Evolutionary conservation across 1,284 basidiomycete species (phyloP), one percentile per base, ranked within the genome.

Genomic region (Ganoderma meredithae): DNA sequence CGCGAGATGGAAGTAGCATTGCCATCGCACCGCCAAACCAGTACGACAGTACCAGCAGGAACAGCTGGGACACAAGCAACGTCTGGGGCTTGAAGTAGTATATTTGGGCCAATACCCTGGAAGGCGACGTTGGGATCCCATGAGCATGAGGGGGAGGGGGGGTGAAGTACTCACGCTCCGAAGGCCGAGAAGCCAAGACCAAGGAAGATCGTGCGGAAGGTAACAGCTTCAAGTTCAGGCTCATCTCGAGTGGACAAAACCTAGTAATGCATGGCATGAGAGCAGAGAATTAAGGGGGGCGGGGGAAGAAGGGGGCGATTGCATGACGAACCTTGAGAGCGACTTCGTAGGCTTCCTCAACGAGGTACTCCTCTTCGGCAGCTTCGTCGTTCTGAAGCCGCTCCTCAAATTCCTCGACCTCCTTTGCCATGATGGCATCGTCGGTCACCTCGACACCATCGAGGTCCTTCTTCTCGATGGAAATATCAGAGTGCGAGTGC

Each of bases 241-340:
- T 83, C 81, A 68, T 83, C 82, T 25, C 74, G 74, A 15, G 79
- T 80, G 9, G 81, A 80, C 64, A 83, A 65, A 39, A 81, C 80
- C 79, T 81, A 52, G n/a, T 2, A 43, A 36, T n/a, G 2, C 10
- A 49, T 4, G 25, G 22, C 22, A 49, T 49, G 47, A 49, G 47
- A 49, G 22, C 47, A 49, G 5, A 10, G 47, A 22, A 49, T 12
- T 9, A 8, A 12, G n/a, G 15, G n/a, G 17, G 7, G n/a, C 27
- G 25, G 27, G 27, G 27, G 27, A 31, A 31, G 27, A 31, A 3
- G 27, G 27, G 27, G 27, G 27, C 27, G 27, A 31, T 3, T 31
- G 10, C 22, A 12, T 10, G 25, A 49, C 73, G 52, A 44, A 80
- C 81, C 77, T 82, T 81, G 66, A 80, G 70, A 39, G 79, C 78